Percentiles rank a stretch among this genome's conserved stretches.
Conservation (phyloP, 2,329 filamentous ascomycete genomes). For the Nemania sp. region DNA sequence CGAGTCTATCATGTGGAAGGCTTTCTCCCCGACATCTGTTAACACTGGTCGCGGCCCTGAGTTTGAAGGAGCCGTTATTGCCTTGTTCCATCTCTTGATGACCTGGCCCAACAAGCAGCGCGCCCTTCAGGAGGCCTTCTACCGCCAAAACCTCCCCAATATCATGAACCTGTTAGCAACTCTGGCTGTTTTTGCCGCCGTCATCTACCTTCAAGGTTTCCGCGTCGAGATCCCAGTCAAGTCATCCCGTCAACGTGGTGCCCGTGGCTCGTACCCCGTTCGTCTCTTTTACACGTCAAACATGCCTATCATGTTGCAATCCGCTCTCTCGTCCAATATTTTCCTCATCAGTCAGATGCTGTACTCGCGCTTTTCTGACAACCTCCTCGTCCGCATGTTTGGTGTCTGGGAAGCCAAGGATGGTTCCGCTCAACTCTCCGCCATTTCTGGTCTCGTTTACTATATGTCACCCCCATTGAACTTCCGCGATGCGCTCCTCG, state of each 20-base stretch:
- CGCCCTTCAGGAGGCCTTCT: slow-evolving; percentile 98
- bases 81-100: slow-evolving; percentile 95
- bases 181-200: slow-evolving; percentile 90
- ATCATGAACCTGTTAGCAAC: slow-evolving; percentile 98
- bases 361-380: slow-evolving; percentile 98
- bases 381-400: slow-evolving; percentile 95
- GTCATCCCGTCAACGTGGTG: slow-evolving; percentile 98
- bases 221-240: slow-evolving; percentile 99
- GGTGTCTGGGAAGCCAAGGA: slow-evolving; percentile 99
- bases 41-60: slow-evolving; percentile 99
- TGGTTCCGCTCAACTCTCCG: slow-evolving; percentile 94
- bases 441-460: slow-evolving; percentile 93
- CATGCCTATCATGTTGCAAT: slow-evolving; percentile 99
- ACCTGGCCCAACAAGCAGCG: slow-evolving; percentile 99
- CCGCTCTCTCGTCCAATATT: slow-evolving; percentile 97
- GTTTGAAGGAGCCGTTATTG: slow-evolving; percentile 98
- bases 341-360: slow-evolving; percentile 99
- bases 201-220: slow-evolving; percentile 99
- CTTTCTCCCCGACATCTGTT: slow-evolving; percentile 98
- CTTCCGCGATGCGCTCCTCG: slow-evolving; percentile 95
- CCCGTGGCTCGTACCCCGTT: slow-evolving; percentile 97
- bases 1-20: slow-evolving; percentile 99
- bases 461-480: slow-evolving; percentile 99
- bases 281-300: slow-evolving; percentile 99
- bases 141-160: slow-evolving; percentile 99